phyloP scores from a whole-genome alignment of 495 filamentous ascomycete species.

The Mytilinidion resinicola region DNA sequence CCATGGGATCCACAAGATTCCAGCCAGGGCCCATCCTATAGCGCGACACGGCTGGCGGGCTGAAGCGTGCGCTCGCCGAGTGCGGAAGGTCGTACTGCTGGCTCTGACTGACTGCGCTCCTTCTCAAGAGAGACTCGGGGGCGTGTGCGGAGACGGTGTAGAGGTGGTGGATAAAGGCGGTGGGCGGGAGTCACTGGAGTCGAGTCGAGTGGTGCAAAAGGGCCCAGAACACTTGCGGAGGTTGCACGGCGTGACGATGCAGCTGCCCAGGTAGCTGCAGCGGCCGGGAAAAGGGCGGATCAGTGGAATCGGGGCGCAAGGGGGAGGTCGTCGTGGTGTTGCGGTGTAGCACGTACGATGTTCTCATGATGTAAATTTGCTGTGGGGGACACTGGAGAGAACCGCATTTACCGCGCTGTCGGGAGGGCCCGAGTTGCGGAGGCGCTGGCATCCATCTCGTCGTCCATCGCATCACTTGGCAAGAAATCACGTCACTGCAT shows the following conservation, averaged over 20 bases:
- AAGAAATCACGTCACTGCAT: conserved; percentile 21
- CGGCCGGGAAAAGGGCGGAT: no score
- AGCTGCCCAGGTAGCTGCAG: no score
- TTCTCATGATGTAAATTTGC: conserved; percentile 21
- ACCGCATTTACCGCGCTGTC: neutral
- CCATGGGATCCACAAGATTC: no score
- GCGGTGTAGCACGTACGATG: conserved; percentile 16
- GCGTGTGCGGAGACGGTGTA: neutral
- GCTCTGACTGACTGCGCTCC: neutral
- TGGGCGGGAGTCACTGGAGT: no score
- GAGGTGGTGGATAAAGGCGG: neutral
- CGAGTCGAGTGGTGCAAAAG: no score
- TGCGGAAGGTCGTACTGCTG: neutral
- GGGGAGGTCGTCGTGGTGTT: neutral
- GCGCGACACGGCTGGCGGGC: no score
- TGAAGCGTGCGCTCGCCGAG: neutral
- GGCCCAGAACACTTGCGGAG: no score
- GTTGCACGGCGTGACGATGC: no score
- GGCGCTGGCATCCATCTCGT: no score
- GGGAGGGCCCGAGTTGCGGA: neutral
- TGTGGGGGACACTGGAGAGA: neutral
- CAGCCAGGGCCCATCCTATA: no score
- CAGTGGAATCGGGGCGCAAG: no score
- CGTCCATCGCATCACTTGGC: conserved; percentile 8
- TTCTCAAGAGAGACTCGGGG: neutral